Percentiles rank a stretch among this genome's conserved stretches.
phyloP scores from a whole-genome alignment of 2,329 filamentous ascomycete species.

The Conoideocrella luteorostrata region DNA sequence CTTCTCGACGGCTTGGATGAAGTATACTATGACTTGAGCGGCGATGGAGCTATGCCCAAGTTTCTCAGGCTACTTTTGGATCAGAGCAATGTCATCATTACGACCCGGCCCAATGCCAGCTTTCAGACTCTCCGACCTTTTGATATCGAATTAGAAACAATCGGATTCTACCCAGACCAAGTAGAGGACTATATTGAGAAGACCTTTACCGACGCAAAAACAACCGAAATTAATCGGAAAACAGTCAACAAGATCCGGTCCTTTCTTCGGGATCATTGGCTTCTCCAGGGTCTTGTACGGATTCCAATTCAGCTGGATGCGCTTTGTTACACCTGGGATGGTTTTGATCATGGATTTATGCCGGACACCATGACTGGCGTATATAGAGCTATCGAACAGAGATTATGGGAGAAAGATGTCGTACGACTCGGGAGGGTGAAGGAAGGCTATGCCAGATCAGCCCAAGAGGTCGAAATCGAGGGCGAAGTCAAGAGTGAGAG shows the following conservation, averaged over 20 bases:
- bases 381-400: slow-evolving; percentile 26
- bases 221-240: slow-evolving; percentile 1
- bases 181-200: slow-evolving; percentile 24
- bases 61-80: slow-evolving; percentile 25
- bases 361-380: slow-evolving; percentile 31
- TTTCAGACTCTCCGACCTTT: slow-evolving; percentile 10
- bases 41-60: slow-evolving; percentile 9
- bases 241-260: slow-evolving; percentile 18
- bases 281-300: slow-evolving; percentile 29
- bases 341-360: too few relatives aligned
- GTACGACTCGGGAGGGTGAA: slow-evolving; percentile 18
- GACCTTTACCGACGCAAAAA: slow-evolving; percentile 4
- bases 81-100: slow-evolving; percentile 31
- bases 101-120: slow-evolving; percentile 26
- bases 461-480: slow-evolving; percentile 12
- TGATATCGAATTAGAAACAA: slow-evolving; percentile 32
- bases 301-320: slow-evolving; percentile 40
- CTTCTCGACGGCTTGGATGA: slow-evolving; percentile 39
- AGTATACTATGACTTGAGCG: slow-evolving; percentile 21
- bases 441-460: slow-evolving; percentile 1
- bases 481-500: slow-evolving; percentile 14
- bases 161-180: slow-evolving; percentile 32
- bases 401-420: slow-evolving; percentile 34
- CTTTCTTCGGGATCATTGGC: slow-evolving; percentile 25
- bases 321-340: slow-evolving; percentile 33